Evolutionary conservation across 805 yeast genomes (phyloP), one percentile per base, ranked within the genome.

Genomic region (Yarrowia keelungensis): DNA sequence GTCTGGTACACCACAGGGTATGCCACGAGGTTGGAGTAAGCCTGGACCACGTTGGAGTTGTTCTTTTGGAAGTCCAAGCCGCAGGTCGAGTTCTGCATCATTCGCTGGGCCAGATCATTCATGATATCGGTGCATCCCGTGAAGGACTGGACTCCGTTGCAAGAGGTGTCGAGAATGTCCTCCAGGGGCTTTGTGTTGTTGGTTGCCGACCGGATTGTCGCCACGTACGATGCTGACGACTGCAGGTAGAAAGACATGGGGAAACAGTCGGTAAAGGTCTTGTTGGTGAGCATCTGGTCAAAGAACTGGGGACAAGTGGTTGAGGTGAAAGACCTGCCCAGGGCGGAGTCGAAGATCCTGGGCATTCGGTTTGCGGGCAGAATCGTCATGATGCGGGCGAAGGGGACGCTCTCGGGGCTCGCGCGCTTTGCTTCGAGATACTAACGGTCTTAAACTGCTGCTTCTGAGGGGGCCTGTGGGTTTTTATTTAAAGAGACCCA

Each of bases 191-290:
- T 15, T 14, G 67, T 47, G 56, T 14, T 69, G 45, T 54, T 68
- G 15, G 69, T 69, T 38, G 76, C 78, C n/a, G 69, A 64, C 8
- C 74, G 72, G n/a, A 71, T 74, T n/a, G 72, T 69, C 8, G 61
- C 41, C 56, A 74, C 74, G 67, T 75, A 76, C 7, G 78, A 74
- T 26, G 73, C 62, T 9, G 78, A 76, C 62, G 69, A 75, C 67
- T 71, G 72, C 11, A 76, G 72, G 53, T 70, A 75, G 65, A 76
- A 76, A 15, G 78, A 75, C 71, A 76, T 70, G 14, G 79, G 79
- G 41, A 70, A 73, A 70, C 79, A 76, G 16, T 70, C 51, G 22
- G 71, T 68, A 59, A 76, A 76, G 19, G 69, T 56, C 46, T 68
- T 68, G 65, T 75, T 72, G 35, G 56, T 49, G 9, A 75, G 71